A percentile compares a stretch with the other conserved stretches of the same genome.
phyloP scores from a whole-genome alignment of 73 alveolate species.

The Paramecium primaurelia region DNA sequence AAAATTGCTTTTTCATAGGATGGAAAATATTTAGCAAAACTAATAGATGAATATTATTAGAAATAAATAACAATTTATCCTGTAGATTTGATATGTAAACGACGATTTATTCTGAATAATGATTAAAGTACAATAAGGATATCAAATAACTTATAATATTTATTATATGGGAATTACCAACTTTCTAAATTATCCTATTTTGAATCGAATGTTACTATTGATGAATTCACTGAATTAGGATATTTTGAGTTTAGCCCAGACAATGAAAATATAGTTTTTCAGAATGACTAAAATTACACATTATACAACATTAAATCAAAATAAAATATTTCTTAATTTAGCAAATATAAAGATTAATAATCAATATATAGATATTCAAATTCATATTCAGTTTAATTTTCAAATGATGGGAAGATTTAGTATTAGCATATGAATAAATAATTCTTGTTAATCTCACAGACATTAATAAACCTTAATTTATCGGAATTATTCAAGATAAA shows the following conservation, averaged over 20 bases:
- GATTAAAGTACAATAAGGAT: not conserved
- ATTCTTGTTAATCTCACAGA: not conserved
- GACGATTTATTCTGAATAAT: no score
- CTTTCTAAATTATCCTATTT: not conserved
- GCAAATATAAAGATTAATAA: no score
- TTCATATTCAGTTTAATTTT: no score
- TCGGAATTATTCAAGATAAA: not conserved
- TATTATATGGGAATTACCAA: not conserved
- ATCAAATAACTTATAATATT: not conserved
- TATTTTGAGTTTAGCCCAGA: not conserved
- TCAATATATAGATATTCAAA: no score
- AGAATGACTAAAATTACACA: not conserved
- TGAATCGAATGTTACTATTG: not conserved
- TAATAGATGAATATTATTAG: not conserved
- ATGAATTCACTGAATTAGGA: not conserved
- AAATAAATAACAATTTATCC: not conserved
- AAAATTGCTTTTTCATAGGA: not conserved
- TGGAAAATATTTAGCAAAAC: not conserved
- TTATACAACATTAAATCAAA: not conserved
- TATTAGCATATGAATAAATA: no score
- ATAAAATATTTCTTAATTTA: no score
- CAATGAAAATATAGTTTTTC: no score
- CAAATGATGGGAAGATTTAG: not conserved
- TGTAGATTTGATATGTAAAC: not conserved
- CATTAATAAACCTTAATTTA: not conserved